A percentile compares a stretch with the other conserved stretches of the same genome.
Evolutionary conservation across 2,329 filamentous ascomycete species (phyloP).

Genomic region (Salinomyces thailandicus): DNA sequence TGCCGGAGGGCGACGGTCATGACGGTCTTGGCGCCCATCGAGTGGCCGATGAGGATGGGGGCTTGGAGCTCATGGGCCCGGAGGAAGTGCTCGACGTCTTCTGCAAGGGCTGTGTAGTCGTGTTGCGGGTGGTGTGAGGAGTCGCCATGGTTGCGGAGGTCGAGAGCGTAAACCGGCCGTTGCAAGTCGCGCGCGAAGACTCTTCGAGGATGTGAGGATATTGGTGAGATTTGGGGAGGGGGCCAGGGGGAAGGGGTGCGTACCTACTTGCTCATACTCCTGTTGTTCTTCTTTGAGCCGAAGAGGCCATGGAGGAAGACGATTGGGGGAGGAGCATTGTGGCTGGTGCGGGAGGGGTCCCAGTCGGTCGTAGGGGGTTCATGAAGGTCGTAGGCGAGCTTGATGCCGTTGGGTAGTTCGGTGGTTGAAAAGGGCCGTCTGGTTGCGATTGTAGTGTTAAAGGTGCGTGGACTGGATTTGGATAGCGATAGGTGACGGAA

Average conservation of each 20-base stretch:
- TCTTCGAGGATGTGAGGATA: slow-evolving; percentile 36
- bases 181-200: slow-evolving; percentile 70
- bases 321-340: slow-evolving; percentile 48
- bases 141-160: slow-evolving; percentile 87
- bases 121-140: slow-evolving; percentile 68
- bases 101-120: slow-evolving; percentile 72
- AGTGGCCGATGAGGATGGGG: slow-evolving; percentile 79
- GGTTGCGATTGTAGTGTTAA: neutral
- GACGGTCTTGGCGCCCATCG: slow-evolving; percentile 91
- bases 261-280: slow-evolving; percentile 93
- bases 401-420: slow-evolving; percentile 25
- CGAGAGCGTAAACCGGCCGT: slow-evolving; percentile 72
- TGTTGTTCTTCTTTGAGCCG: slow-evolving; percentile 90
- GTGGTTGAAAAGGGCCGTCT: slow-evolving; percentile 9
- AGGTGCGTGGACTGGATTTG: slow-evolving; percentile 3
- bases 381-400: slow-evolving; percentile 57
- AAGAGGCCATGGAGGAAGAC: slow-evolving; percentile 89
- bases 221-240: slow-evolving; percentile 1
- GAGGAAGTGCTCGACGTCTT: slow-evolving; percentile 74
- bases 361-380: slow-evolving; percentile 40
- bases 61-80: slow-evolving; percentile 56
- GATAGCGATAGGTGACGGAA: slow-evolving; percentile 13
- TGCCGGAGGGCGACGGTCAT: slow-evolving; percentile 73
- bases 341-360: slow-evolving; percentile 12
- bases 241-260: slow-evolving; percentile 25